Base-by-base conservation (phyloP, 2,329 filamentous ascomycete species). In the Fusarium avenaceum region DNA sequence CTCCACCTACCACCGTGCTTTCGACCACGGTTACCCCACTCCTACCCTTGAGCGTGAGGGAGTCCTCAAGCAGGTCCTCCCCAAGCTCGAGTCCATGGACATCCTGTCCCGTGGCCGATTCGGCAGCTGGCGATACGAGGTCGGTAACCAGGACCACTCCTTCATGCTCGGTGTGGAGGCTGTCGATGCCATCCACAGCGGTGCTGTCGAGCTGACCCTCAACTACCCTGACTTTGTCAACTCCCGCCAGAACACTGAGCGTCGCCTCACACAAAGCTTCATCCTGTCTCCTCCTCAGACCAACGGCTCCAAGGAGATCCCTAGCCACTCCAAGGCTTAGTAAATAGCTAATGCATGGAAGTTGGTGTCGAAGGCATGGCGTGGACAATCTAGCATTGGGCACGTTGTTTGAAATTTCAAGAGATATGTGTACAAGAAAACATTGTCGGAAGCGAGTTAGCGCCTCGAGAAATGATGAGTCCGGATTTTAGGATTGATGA, bases 211-310 rank as follows among this genome's bases (percentile, higher is more conserved):
- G 86, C 84, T 97, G 76, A 97, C 94, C 32, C 88, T 97, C 78
- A 97, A 97, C 87, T 96, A 97, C 85, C 94, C 94, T 63, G 94
- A 97, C 83, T 97, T 97, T 78, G 94, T 97, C 85, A 97, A 97
- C 83, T 80, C 80, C 57, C 89, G 91, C 75, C 81, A 86, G 79
- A 93, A 93, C 85, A 75, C 63, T 44, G 79, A 81, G 77, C 76
- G 75, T 65, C 79, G 79, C 20, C 72, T 81, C 46, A 82, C 85
- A 48, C 84, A 85, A 75, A 74, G 74, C 40, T 85, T 84, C 64
- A 75, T 76, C 64, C 81, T 79, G 67, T 67, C 73, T 57, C 70
- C 75, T 62, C 79, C 75, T 50, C 70, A 75, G 63, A 79, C 77
- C 58, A 81, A 79, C 64, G 77, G 75, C 53, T 70, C 70, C 44